Base-by-base conservation (phyloP, 306 rosid genomes). In the Macrotyloma uniflorum region DNA sequence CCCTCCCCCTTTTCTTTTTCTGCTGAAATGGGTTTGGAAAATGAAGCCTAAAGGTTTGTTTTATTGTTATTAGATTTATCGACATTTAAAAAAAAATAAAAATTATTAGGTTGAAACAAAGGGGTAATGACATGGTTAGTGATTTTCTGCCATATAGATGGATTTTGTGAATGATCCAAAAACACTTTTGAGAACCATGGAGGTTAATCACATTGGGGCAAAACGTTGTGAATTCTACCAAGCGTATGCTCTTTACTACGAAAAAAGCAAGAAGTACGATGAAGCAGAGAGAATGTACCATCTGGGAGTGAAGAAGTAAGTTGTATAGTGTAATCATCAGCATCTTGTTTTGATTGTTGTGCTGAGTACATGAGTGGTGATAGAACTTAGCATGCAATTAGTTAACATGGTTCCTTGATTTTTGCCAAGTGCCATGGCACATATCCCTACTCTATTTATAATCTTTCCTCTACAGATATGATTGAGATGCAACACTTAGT, bases 121-220 rank as follows among this genome's bases (percentile, higher is more conserved):
- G 61, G 30, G 28, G 28, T 53, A 20, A 20, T 53, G 59, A 9
- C 10, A 38, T 76, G 53, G 49, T 66, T 57, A 12, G 43, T 70
- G 13, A 22, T 76, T 49, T 42, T 40, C 9, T 1, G 3, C 23
- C 3, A 7, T 71, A 26, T 77, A 95, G 98, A 95, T 95, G 98
- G 98, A 95, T 84, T 93, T 78, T 72, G 92, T 89, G 67, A 90
- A 89, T 58, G 91, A 93, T 54, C 93, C 97, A 3, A 80, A 55
- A 30, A 63, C 68, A 9, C 80, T 95, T 46, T 59, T 95, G 91
- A 83, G 81, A 81, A 85, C 85, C 15, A 89, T 95, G 98, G 98
- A 90, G 82, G 86, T 66, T 69, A 92, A 92, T 65, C 80, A 55
- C 36, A 92, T 95, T 19, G 98, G 98, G 72, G 83, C 79, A 13